These are phyloP conservation scores for Globisporangium parvum DNA, from an alignment of 352 stramenopile genomes.

Conservation along the genomic window DNA sequence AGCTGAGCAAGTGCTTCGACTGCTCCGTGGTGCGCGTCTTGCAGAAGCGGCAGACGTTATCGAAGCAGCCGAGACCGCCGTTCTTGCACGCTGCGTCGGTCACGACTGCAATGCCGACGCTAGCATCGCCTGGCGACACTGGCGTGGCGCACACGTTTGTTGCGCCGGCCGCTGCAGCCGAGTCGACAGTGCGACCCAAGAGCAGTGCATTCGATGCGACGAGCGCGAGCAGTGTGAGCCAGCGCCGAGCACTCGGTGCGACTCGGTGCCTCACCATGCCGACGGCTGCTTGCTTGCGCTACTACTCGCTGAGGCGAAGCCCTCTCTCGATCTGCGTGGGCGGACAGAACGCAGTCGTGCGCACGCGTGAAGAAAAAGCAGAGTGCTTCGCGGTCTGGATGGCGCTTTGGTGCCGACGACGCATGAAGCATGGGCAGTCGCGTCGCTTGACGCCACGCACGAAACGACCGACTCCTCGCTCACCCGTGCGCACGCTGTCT, in stretches of 20 bases:
- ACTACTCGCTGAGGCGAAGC: too few relatives aligned
- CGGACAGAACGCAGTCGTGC: background rate
- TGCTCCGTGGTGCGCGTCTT: conserved; percentile 8
- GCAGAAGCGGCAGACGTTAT: conserved; percentile 20
- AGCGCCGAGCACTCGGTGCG: too few relatives aligned
- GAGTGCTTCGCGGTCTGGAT: background rate
- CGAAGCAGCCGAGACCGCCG: conserved; percentile 19
- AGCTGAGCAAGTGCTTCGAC: conserved; percentile 15
- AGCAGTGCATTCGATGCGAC: background rate
- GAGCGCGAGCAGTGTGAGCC: background rate
- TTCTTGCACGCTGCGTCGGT: conserved; percentile 12
- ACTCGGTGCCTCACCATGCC: too few relatives aligned
- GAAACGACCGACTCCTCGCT: too few relatives aligned
- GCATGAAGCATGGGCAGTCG: too few relatives aligned
- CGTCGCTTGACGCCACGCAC: too few relatives aligned
- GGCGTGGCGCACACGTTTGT: background rate
- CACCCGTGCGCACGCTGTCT: too few relatives aligned
- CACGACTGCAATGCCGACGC: conserved; percentile 15
- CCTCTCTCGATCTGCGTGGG: background rate
- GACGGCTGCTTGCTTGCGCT: too few relatives aligned
- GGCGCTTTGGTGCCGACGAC: too few relatives aligned
- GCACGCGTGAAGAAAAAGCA: conserved; percentile 1
- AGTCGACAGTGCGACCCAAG: background rate
- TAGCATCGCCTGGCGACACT: conserved; percentile 7
- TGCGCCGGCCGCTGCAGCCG: background rate